Base-by-base conservation (phyloP, 116 monocot genomes). In the Dioscorea cayenensis region DNA sequence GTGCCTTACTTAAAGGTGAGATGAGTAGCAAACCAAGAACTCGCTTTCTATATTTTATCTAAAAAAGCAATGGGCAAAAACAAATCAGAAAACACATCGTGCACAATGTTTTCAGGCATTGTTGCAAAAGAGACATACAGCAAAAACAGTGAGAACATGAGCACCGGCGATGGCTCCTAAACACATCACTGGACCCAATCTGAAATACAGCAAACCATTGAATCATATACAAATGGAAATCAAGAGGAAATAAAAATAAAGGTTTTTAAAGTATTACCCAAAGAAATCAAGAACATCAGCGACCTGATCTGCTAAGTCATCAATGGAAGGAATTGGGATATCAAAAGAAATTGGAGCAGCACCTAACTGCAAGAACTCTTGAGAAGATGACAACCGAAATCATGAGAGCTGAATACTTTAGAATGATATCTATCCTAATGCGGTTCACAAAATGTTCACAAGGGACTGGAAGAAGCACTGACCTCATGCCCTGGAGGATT, bases 401-500 rank as follows among this genome's bases (percentile, higher is more conserved):
- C 64, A 73, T 55, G 71, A 60, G 64, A 71, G 35, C 25, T 78
- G 58, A 62, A 77, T 63, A 69, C 32, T 65, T n/a, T 13, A 66
- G 48, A 28, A 21, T 43, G 43, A 23, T 36, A 68, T 3, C 22
- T 51, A 18, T 25, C 2, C 43, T 20, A 21, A 3, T 7, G 43
- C 7, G 28, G 18, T 17, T 62, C 3, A 11, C 27, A 62, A 7
- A 62, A 62, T 62, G 23, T 27, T 62, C 59, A 64, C 12, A 6
- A 71, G 38, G 72, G 51, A 48, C 67, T 0, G 58, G 23, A 68
- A 69, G 65, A 21, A 50, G 50, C 36, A 88, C 90, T n/a, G 80
- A 95, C 95, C 95, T 95, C 86, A 66, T 95, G 95, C 63, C 95
- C 95, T 49, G 90, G 95, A 73, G 95, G 95, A 74, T 81, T 82